These are phyloP conservation scores for Candida xyloterini DNA, from an alignment of 805 yeast species.

Conservation along the genomic window DNA sequence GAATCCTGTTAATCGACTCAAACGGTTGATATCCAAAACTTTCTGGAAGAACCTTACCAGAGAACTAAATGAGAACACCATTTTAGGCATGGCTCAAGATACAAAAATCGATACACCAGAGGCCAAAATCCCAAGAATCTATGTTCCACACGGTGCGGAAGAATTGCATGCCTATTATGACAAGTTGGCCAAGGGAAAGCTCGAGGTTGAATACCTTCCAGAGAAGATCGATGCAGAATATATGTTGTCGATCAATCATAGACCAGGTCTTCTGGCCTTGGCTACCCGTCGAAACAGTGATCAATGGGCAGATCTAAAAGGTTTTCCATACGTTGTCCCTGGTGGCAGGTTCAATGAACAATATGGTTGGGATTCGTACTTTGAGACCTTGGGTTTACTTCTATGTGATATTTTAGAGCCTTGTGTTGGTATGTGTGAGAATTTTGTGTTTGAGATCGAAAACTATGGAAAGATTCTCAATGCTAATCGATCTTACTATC, in stretches of 20 bases:
- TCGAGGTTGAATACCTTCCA: constrained; percentile 80
- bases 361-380: constrained; percentile 98
- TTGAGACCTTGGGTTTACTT: constrained; percentile 81
- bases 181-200: constrained; percentile 47
- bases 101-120: constrained; percentile 66
- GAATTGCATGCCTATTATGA: constrained; percentile 73
- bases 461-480: constrained; percentile 91
- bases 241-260: constrained; percentile 70
- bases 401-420: constrained; percentile 62
- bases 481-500: constrained; percentile 89
- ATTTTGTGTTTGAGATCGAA: constrained; percentile 83
- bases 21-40: constrained; percentile 66
- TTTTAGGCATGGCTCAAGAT: constrained; percentile 72
- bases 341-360: constrained; percentile 97
- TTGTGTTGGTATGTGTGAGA: constrained; percentile 88
- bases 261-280: constrained; percentile 83
- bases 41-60: constrained; percentile 84
- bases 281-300: constrained; percentile 52
- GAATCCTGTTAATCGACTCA: constrained; percentile 78
- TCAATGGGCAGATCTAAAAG: constrained; percentile 38
- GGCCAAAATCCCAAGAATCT: constrained; percentile 67
- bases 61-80: constrained; percentile 56
- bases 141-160: constrained; percentile 64
- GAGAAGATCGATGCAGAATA: constrained; percentile 69
- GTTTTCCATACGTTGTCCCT: constrained; percentile 89